Base-by-base conservation (phyloP, 768 basidiomycete genomes). In the Leccinellum albellum region DNA sequence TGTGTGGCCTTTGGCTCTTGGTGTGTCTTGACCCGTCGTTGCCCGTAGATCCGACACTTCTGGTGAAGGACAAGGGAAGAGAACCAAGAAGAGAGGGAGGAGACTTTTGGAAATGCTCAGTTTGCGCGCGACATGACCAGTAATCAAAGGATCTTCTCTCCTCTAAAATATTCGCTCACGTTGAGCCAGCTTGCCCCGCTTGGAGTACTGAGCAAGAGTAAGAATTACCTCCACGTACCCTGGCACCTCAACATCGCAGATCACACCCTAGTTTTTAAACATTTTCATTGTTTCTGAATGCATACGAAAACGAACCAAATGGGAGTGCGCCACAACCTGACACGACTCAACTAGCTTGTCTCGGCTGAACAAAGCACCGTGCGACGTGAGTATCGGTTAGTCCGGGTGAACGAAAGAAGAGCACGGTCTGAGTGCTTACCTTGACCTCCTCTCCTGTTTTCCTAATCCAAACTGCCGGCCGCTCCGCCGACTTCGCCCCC, bases 381-480 rank as follows among this genome's bases (percentile, higher is more conserved):
- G 13, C 3, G 15, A 21, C 3, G 21, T 3, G 12, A 17, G 2
- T 6, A 7, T 24, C 14, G 7, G 20, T 54, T 31, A 20, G 21
- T 17, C 44, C n/a, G 40, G 17, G 10, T 9, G 2, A 21, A 7
- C 17, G 26, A 29, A 6, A 8, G 3, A 26, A 56, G 0, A 13
- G 3, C 9, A 24, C 0, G 32, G n/a, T 32, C 7, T 2, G 10
- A 40, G 10, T 20, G 59, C 80, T 46, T 59, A 86, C 88, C 82
- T 86, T 91, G 32, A 88, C 86, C 66, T 93, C 90, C 51, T 91
- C 88, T 0, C 89, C 88, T 17, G 87, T 74, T 60, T 77, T 82
- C 61, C 85, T 74, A 15, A 92, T 78, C 50, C 77, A 82, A 6
- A 92, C 72, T 53, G 79, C 78, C 0, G 88, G 87, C 8, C 82